Conservation (phyloP, 179 eudicot genomes). For the Silene coronaria region DNA sequence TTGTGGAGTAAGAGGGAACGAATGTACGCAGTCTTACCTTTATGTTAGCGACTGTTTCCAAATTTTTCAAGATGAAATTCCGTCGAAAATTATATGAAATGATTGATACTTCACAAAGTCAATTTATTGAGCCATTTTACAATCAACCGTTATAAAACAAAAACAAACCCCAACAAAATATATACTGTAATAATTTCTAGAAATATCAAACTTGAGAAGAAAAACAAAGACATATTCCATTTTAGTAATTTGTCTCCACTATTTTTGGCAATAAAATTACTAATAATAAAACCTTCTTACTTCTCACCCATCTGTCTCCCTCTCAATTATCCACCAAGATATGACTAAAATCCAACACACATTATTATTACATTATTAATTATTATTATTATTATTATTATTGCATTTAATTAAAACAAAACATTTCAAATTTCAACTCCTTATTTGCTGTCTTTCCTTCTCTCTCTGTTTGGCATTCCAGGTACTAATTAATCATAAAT, state of each 20-base stretch:
- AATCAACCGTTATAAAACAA: too few relatives aligned
- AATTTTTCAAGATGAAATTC: too few relatives aligned
- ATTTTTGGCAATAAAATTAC: neutral
- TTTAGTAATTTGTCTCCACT: neutral
- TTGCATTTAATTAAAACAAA: neutral
- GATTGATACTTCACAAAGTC: too few relatives aligned
- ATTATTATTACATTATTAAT: too few relatives aligned
- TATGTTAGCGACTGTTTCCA: too few relatives aligned
- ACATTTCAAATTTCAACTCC: neutral
- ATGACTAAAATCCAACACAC: neutral
- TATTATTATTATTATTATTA: too few relatives aligned
- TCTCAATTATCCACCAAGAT: neutral
- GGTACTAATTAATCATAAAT: conserved; percentile 18
- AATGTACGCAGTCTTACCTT: too few relatives aligned
- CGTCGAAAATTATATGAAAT: too few relatives aligned
- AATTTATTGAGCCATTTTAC: too few relatives aligned
- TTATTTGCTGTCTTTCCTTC: conserved; percentile 8
- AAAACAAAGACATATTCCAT: neutral
- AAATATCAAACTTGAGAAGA: neutral
- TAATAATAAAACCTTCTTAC: too few relatives aligned
- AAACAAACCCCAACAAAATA: neutral
- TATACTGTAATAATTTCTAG: too few relatives aligned
- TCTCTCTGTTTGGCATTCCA: conserved; percentile 4
- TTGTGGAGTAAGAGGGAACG: too few relatives aligned
- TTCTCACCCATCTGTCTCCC: neutral